phyloP scores from a whole-genome alignment of 495 filamentous ascomycete species.

The Apodospora peruviana region DNA sequence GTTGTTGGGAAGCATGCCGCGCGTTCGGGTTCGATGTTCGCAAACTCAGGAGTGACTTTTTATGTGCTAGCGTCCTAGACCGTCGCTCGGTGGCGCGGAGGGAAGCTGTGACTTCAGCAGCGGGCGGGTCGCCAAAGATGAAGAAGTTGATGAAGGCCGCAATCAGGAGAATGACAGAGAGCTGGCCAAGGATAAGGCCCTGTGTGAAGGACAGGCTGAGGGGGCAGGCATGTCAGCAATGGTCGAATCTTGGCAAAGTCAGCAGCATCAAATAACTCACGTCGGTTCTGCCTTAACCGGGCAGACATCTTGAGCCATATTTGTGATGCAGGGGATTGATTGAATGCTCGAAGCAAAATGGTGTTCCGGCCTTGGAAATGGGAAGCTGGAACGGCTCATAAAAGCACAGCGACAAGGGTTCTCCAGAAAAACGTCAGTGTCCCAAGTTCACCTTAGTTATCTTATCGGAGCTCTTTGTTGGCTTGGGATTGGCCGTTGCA shows the following conservation, averaged over 20 bases:
- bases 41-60: constrained; percentile 59
- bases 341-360: neutral
- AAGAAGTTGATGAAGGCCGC: constrained; percentile 99
- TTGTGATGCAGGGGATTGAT: neutral
- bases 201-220: constrained; percentile 81
- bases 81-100: constrained; percentile 64
- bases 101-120: constrained; percentile 65
- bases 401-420: no score
- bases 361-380: no score
- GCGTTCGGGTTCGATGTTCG: constrained; percentile 35
- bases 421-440: neutral
- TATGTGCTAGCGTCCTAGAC: constrained; percentile 57
- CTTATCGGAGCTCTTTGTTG: constrained; percentile 5
- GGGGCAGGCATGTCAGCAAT: neutral
- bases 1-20: constrained; percentile 17
- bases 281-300: constrained; percentile 40
- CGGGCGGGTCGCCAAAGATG: constrained; percentile 93
- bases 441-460: no score
- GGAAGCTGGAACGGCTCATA: no score
- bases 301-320: constrained; percentile 35
- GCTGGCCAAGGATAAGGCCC: constrained; percentile 87
- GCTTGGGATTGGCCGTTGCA: no score
- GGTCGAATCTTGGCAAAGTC: neutral
- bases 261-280: constrained; percentile 23
- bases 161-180: constrained; percentile 83